Conservation (phyloP, 2,329 filamentous ascomycete genomes). For the Colletotrichum cordylinicola region DNA sequence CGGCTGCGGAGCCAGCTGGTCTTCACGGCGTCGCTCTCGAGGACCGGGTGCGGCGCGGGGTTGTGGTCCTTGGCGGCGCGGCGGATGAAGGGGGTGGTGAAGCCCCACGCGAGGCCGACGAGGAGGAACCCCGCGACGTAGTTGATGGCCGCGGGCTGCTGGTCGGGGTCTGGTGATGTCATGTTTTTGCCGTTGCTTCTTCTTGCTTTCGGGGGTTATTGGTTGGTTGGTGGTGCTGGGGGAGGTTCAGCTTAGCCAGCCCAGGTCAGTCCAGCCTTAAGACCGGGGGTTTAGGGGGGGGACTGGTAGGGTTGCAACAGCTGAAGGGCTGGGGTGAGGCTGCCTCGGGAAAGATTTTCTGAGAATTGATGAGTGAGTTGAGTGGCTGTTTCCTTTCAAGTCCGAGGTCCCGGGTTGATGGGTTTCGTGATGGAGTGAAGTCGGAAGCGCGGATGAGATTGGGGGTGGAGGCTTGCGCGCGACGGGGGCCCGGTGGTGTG, state of each 20-base stretch:
- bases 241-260: not conserved
- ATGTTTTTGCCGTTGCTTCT: not conserved
- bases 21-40: slow-evolving; percentile 55
- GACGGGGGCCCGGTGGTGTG: not conserved
- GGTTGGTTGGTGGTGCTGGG: not conserved
- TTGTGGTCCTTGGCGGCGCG: slow-evolving; percentile 79
- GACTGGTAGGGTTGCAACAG: not conserved
- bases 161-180: slow-evolving; percentile 13
- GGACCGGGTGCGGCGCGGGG: slow-evolving; percentile 62
- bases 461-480: not conserved
- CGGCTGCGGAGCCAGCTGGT: slow-evolving; percentile 68
- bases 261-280: not conserved
- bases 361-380: not conserved
- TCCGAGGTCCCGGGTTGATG: not conserved
- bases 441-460: not conserved
- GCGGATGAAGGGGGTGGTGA: slow-evolving; percentile 92
- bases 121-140: slow-evolving; percentile 90
- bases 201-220: not conserved
- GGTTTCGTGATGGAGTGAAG: slow-evolving; percentile 11
- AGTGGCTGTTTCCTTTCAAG: not conserved
- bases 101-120: slow-evolving; percentile 90
- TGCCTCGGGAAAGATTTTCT: not conserved
- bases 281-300: not conserved
- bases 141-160: slow-evolving; percentile 67
- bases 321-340: not conserved